These are phyloP conservation scores for Akebia trifoliata DNA, from an alignment of 164 flowering plant species.

Conservation along the genomic window DNA sequence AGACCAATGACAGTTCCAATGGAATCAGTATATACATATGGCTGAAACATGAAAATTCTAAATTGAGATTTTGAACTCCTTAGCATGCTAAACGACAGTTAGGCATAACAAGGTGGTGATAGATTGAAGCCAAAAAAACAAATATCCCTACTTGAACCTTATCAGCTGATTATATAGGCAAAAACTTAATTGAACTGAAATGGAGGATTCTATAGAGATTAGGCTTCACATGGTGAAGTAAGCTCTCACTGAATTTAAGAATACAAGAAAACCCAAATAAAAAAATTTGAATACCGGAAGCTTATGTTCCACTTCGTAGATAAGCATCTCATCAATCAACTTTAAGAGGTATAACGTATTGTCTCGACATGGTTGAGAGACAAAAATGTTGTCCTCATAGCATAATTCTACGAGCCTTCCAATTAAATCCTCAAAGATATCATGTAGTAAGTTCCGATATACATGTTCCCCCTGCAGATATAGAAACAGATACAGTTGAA, in stretches of 20 bases:
- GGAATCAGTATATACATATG: too few species aligned
- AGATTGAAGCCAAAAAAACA: too few species aligned
- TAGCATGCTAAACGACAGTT: neutral
- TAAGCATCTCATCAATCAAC: conserved; percentile 84
- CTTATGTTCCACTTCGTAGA: conserved; percentile 56
- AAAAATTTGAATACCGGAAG: conserved; percentile 58
- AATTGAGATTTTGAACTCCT: neutral
- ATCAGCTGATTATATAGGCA: neutral
- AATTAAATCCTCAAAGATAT: conserved; percentile 67
- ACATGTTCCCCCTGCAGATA: conserved; percentile 51
- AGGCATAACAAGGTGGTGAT: too few species aligned
- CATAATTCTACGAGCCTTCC: conserved; percentile 53
- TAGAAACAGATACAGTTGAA: neutral
- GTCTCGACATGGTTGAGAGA: conserved; percentile 93
- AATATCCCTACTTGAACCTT: too few species aligned
- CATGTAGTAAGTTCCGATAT: conserved; percentile 52
- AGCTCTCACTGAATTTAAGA: neutral
- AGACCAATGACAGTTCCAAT: too few species aligned
- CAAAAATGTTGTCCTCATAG: conserved; percentile 63
- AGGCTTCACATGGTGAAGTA: too few species aligned
- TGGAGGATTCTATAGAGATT: neutral
- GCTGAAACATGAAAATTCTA: neutral
- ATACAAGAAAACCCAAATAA: neutral
- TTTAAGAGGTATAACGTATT: conserved; percentile 76
- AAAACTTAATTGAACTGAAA: neutral